phyloP scores from a whole-genome alignment of 148 eudicot genomes.

The Vaccinium darrowii region DNA sequence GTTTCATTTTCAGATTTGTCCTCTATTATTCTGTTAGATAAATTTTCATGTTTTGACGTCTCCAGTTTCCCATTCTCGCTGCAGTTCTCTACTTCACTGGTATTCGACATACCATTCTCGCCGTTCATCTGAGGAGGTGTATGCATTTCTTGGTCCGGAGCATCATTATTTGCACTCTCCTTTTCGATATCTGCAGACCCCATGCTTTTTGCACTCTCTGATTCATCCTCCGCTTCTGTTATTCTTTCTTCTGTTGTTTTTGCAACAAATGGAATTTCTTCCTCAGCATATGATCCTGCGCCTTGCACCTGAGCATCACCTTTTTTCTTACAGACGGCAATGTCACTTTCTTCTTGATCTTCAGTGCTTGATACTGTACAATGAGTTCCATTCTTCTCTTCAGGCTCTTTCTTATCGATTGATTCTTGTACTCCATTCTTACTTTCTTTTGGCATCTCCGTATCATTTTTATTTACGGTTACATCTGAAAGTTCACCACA shows the following conservation, averaged over 20 bases:
- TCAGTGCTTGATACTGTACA: background rate
- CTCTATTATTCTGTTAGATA: background rate
- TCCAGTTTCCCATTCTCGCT: conserved; percentile 1
- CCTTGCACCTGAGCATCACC: conserved; percentile 11
- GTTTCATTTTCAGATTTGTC: conserved; percentile 2
- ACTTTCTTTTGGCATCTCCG: background rate
- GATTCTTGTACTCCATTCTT: background rate
- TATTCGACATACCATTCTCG: background rate
- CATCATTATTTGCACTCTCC: background rate
- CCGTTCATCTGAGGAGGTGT: background rate
- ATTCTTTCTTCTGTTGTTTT: conserved; percentile 5
- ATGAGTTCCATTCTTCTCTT: background rate
- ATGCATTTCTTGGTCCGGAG: conserved; percentile 2
- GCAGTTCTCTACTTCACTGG: background rate
- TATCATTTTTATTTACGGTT: conserved; percentile 2
- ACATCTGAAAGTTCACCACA: conserved; percentile 5
- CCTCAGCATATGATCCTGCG: background rate
- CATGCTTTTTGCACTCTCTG: background rate
- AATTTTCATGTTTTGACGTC: background rate
- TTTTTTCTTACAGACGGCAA: background rate
- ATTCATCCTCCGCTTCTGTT: background rate
- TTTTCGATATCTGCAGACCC: conserved; percentile 3
- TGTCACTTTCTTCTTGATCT: conserved; percentile 10
- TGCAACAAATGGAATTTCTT: background rate
- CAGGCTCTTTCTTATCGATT: background rate